Evolutionary conservation across 1,284 basidiomycete species (phyloP).

Genomic region (Cutaneotrichosporon dermatis): DNA sequence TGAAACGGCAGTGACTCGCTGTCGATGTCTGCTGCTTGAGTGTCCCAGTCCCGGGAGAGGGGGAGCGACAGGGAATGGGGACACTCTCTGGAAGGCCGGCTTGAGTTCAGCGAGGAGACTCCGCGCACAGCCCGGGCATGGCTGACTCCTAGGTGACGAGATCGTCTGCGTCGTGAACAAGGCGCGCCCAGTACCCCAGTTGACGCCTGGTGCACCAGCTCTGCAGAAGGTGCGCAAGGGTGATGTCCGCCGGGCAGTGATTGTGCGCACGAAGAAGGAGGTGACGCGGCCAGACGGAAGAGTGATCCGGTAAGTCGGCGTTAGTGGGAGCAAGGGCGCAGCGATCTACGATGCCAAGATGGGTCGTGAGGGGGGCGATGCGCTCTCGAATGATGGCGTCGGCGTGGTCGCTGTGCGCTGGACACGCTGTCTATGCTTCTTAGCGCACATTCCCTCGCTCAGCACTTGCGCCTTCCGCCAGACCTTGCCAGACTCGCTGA

Average conservation of each 20-base stretch:
- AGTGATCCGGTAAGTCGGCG: slow-evolving; percentile 37
- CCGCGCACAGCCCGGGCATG: neutral
- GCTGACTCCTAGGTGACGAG: slow-evolving; percentile 71
- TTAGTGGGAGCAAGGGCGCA: neutral
- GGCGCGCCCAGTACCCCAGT: slow-evolving; percentile 67
- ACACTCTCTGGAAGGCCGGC: too few relatives aligned
- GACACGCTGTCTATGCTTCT: too few relatives aligned
- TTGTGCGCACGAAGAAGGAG: slow-evolving; percentile 70
- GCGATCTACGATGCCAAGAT: too few relatives aligned
- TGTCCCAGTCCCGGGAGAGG: too few relatives aligned
- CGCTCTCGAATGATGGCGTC: too few relatives aligned
- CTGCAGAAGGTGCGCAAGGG: slow-evolving; percentile 75
- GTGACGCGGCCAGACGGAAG: slow-evolving; percentile 41
- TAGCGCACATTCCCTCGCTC: too few relatives aligned
- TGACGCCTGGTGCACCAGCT: slow-evolving; percentile 44
- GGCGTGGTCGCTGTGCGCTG: too few relatives aligned
- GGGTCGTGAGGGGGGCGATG: too few relatives aligned
- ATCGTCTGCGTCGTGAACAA: slow-evolving; percentile 94
- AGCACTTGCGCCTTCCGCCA: too few relatives aligned
- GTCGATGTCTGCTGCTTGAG: too few relatives aligned
- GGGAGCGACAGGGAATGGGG: too few relatives aligned
- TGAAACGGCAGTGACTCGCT: neutral
- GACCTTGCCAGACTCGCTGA: neutral
- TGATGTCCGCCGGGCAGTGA: slow-evolving; percentile 89
- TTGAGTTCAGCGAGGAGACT: too few relatives aligned